Base-by-base conservation (phyloP, 2,329 filamentous ascomycete genomes). In the Curvularia sp. region DNA sequence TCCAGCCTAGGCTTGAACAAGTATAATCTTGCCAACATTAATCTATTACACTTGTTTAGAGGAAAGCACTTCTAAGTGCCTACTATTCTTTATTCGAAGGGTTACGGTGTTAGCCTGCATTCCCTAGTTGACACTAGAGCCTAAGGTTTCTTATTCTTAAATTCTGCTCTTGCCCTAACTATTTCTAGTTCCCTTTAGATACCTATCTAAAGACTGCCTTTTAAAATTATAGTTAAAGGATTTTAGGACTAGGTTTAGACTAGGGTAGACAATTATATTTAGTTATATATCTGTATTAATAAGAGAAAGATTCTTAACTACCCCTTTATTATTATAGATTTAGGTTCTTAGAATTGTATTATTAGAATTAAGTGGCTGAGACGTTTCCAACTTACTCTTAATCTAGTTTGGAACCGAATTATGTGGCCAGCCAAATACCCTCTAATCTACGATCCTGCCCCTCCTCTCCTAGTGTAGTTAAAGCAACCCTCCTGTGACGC, bases 11-110 rank as follows among this genome's bases (percentile, higher is more conserved):
- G 47, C 30, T 23, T 34, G 3, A 27, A 38, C 30, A 49, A 49
- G 47, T 36, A 49, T 38, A 23, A 49, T 19, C 32, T 49, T 36
- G 15, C 30, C 4, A 32, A 38, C 2, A 49, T 49, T 13, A 25
- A 49, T 23, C 19, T 49, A 25, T 49, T 18, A n/a, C 19, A 49
- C 28, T 38, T 49, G 19, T 38, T 49, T 39, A n/a, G 47, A 49
- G 47, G 47, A 23, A 49, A 39, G 19, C 28, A 49, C 19, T 49
- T 49, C 15, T n/a, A n/a, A 21, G 19, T 47, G 18, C 12, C 18
- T 13, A 43, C 41, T n/a, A n/a, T 43, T 25, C 21, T 43, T 13
- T 43, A 10, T 19, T 39, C n/a, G n/a, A 39, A 39, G 36, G n/a
- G 36, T 5, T 39, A 39, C 5, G n/a, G 36, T 5, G 36, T 39